Base-by-base conservation (phyloP, 2,329 filamentous ascomycete species). In the Diaporthe caulivora region DNA sequence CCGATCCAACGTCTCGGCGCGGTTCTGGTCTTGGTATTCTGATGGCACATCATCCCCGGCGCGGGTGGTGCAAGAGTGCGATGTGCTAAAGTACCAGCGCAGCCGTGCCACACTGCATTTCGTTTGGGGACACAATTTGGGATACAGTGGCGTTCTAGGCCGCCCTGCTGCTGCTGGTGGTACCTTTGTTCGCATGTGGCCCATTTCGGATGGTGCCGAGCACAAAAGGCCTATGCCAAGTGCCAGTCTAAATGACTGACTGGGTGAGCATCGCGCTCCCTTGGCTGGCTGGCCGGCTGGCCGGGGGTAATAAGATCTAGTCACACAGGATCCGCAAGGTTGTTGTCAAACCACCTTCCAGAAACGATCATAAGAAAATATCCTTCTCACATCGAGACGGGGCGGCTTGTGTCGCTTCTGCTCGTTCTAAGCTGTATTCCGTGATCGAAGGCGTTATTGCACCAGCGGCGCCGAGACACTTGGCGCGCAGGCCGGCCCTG, bases 361-460 rank as follows among this genome's bases (percentile, higher is more conserved):
- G 7, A 65, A 65, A 26, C 44, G 62, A 65, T 13, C n/a, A 51
- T 26, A 37, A 51, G 29, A 37, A 37, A 47, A 18, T 21, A 2
- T 21, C 18, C 29, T 18, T 13, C 15, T 18, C 13, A 18, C 44
- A 7, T 47, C 3, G n/a, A 24, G 13, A 3, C 13, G 11, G n/a
- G 44, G 26, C 44, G 62, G 62, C 62, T 65, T 65, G 29, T 65
- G 62, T 65, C 37, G 62, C 29, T 40, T 37, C 37, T 65, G 44
- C 47, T 65, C 62, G 44, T 65, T 26, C 11, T 26, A 37, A 65
- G 44, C 29, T n/a, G 21, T 34, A 65, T 65, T 65, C 26, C 62
- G 62, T 65, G 62, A 65, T 65, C 44, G 44, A 34, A 17, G 62
- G 62, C 44, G 62, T 65, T 51, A 65, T 65, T 53, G 62, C 62